Conservation (phyloP, 1,284 basidiomycete species). For the Agroathelia rolfsii region DNA sequence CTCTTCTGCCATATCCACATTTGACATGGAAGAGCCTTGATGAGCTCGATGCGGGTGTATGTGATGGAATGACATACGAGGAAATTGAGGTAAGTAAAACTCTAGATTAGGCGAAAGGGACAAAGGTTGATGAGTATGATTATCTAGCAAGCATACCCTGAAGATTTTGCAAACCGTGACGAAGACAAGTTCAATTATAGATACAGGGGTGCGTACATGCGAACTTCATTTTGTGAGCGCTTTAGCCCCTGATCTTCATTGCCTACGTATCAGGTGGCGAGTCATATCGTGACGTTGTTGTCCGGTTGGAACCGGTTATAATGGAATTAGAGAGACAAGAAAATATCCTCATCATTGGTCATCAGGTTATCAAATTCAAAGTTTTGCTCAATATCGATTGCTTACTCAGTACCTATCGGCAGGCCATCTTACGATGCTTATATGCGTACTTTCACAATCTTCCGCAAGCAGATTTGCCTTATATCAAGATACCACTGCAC, state of each 20-base stretch:
- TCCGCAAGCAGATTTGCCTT: conserved; percentile 89
- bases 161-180: conserved; percentile 97
- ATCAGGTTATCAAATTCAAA: conserved; percentile 59
- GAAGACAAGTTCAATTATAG: conserved; percentile 99
- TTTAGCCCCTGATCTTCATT: background rate
- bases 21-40: conserved; percentile 98
- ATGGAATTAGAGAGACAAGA: conserved; percentile 98
- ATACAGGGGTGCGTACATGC: conserved; percentile 58
- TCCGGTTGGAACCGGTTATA: conserved; percentile 93
- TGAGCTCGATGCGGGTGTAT: conserved; percentile 97
- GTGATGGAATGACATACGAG: conserved; percentile 99
- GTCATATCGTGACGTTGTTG: conserved; percentile 93
- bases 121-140: too few relatives aligned
- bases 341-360: conserved; percentile 94
- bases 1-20: conserved; percentile 78
- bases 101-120: too few relatives aligned
- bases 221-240: conserved; percentile 4
- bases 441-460: conserved; percentile 95
- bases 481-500: conserved; percentile 94
- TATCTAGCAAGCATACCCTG: conserved; percentile 80
- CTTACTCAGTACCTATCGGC: conserved; percentile 9
- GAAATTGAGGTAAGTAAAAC: conserved; percentile 81
- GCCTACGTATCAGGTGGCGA: conserved; percentile 54
- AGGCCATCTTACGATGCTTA: conserved; percentile 87
- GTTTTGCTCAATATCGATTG: conserved; percentile 1